A percentile compares a stretch with the other conserved stretches of the same genome.
phyloP scores from a whole-genome alignment of 2,329 filamentous ascomycete genomes.

The Fusarium bactridioides region DNA sequence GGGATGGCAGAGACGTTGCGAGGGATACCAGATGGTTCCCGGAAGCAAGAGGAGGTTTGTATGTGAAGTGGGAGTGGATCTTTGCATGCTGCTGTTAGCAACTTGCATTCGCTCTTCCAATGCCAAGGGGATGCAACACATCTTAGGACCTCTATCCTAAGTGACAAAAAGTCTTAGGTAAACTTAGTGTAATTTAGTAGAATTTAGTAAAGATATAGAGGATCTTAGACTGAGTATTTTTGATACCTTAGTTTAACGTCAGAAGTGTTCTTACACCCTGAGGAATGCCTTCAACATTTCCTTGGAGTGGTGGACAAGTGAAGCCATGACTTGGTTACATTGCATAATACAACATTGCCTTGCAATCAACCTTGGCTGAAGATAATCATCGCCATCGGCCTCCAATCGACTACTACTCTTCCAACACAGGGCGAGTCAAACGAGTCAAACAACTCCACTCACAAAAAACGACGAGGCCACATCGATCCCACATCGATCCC shows the following conservation, averaged over 20 bases:
- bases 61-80: not conserved
- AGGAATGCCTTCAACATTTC: not conserved
- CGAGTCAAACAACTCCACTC: constrained; percentile 8
- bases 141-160: too few species aligned
- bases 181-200: too few species aligned
- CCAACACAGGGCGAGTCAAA: not conserved
- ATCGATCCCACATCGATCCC: constrained; percentile 18
- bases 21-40: not conserved
- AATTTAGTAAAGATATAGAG: too few species aligned
- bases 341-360: not conserved
- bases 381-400: not conserved
- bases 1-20: not conserved
- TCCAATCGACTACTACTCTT: not conserved
- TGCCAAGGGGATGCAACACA: not conserved
- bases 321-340: not conserved
- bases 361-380: constrained; percentile 12
- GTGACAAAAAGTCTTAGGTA: too few species aligned
- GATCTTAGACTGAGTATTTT: too few species aligned
- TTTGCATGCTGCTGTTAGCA: not conserved
- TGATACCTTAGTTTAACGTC: too few species aligned
- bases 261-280: too few species aligned
- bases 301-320: not conserved
- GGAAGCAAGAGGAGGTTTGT: not conserved
- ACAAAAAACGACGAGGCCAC: constrained; percentile 23
- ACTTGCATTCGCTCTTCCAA: not conserved